These are phyloP conservation scores for Strobilomyces echinocephalus DNA, from an alignment of 768 basidiomycete genomes.

Conservation along the genomic window DNA sequence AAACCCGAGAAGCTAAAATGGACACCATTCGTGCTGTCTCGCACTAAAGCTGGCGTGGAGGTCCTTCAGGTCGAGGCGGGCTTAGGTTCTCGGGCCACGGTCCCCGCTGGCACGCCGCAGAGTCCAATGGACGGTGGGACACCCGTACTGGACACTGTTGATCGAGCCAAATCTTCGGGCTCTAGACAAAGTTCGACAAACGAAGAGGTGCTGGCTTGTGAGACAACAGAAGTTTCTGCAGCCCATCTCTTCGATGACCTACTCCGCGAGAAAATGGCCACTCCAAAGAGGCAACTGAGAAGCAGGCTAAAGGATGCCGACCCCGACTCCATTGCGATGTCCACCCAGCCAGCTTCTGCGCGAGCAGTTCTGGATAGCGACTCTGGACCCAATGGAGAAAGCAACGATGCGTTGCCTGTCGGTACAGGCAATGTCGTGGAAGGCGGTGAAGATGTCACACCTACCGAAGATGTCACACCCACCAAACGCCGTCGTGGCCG, in stretches of 20 bases:
- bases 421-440: neutral
- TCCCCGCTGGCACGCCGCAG: slow-evolving; percentile 9
- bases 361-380: slow-evolving; percentile 14
- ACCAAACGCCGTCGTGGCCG: slow-evolving; percentile 35
- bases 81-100: slow-evolving; percentile 10
- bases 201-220: slow-evolving; percentile 8
- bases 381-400: slow-evolving; percentile 6
- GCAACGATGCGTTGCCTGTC: slow-evolving; percentile 7
- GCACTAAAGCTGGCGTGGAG: slow-evolving; percentile 32
- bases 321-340: slow-evolving; percentile 14
- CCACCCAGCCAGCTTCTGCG: slow-evolving; percentile 19
- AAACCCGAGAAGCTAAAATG: slow-evolving; percentile 87
- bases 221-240: slow-evolving; percentile 17
- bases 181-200: slow-evolving; percentile 10
- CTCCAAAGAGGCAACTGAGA: slow-evolving; percentile 20
- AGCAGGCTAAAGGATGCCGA: slow-evolving; percentile 11
- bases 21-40: slow-evolving; percentile 82
- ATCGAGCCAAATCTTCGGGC: slow-evolving; percentile 15
- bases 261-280: slow-evolving; percentile 12
- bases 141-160: slow-evolving; percentile 15
- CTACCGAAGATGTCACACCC: slow-evolving; percentile 5
- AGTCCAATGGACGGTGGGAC: slow-evolving; percentile 22
- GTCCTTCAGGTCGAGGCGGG: slow-evolving; percentile 20
- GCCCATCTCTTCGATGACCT: slow-evolving; percentile 32
- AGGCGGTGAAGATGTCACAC: slow-evolving; percentile 2